Conservation (phyloP, 148 eudicot genomes). For the Amaranthus cruentus region DNA sequence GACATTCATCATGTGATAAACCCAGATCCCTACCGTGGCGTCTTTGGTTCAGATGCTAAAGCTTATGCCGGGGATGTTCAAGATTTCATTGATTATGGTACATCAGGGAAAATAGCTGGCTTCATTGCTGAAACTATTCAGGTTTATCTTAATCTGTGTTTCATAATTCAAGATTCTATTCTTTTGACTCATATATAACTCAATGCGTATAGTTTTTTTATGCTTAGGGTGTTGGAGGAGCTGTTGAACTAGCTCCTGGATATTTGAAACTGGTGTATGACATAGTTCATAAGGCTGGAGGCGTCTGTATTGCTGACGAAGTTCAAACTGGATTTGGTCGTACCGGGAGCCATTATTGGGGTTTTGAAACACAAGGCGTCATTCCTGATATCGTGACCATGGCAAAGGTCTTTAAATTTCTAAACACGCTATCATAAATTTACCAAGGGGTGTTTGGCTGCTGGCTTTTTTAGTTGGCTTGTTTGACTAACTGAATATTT, state of each 20-base stretch:
- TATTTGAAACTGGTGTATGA: conserved; percentile 79
- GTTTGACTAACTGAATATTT: too few species aligned
- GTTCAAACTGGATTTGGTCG: conserved; percentile 97
- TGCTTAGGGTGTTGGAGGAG: conserved; percentile 92
- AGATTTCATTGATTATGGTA: conserved; percentile 86
- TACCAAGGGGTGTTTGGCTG: not conserved
- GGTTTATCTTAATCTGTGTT: conserved; percentile 34
- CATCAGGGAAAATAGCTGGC: conserved; percentile 91
- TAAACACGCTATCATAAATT: not conserved
- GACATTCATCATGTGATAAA: conserved; percentile 92
- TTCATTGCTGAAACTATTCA: conserved; percentile 98
- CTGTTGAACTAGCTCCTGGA: conserved; percentile 96
- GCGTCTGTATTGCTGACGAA: conserved; percentile 91
- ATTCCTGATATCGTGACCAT: conserved; percentile 90
- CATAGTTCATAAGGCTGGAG: conserved; percentile 85
- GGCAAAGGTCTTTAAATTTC: conserved; percentile 63
- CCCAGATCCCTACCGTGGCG: conserved; percentile 93
- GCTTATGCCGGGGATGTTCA: conserved; percentile 81
- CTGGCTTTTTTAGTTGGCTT: too few species aligned
- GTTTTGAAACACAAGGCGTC: conserved; percentile 79
- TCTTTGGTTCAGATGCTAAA: conserved; percentile 75
- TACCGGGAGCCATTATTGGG: conserved; percentile 94
- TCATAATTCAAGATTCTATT: not conserved
- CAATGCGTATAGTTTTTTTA: conserved; percentile 2
- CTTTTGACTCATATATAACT: not conserved